Evolutionary conservation across 495 filamentous ascomycete species (phyloP).

Genomic region (Astrothelium subdiscretum): DNA sequence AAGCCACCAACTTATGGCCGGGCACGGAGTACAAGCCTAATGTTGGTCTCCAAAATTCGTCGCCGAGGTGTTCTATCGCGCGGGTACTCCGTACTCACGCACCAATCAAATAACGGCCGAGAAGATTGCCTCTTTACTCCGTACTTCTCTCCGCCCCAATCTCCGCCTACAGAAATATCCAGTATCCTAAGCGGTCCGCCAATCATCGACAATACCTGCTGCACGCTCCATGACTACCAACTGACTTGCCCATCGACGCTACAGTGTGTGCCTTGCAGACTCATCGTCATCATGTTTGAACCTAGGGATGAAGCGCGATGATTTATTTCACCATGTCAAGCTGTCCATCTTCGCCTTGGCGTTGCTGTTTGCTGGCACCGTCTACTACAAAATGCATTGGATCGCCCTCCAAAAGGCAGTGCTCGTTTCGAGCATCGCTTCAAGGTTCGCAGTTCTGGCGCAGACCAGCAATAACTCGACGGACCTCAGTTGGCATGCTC

Average conservation of each 20-base stretch:
- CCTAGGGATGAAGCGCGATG: background rate
- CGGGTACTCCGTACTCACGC: too few species aligned
- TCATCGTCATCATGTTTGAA: background rate
- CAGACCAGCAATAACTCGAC: slow-evolving; percentile 16
- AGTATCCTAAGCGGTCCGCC: background rate
- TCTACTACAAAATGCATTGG: background rate
- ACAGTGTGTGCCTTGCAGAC: background rate
- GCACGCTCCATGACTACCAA: background rate
- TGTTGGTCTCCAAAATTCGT: too few species aligned
- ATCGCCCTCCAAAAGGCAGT: background rate
- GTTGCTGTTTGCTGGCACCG: background rate
- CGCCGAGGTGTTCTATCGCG: too few species aligned
- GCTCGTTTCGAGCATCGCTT: background rate
- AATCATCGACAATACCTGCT: background rate
- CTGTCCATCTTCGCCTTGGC: background rate
- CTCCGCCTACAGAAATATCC: background rate
- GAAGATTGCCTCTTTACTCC: too few species aligned
- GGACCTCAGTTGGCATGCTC: slow-evolving; percentile 47
- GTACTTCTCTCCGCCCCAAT: too few species aligned
- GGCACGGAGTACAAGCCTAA: too few species aligned
- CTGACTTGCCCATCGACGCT: background rate
- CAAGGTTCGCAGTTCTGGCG: slow-evolving; percentile 3
- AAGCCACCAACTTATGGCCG: too few species aligned
- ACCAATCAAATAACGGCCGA: too few species aligned
- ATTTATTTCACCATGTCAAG: background rate